Conservation (phyloP, 1,284 basidiomycete genomes). For the Heterobasidion occidentale region DNA sequence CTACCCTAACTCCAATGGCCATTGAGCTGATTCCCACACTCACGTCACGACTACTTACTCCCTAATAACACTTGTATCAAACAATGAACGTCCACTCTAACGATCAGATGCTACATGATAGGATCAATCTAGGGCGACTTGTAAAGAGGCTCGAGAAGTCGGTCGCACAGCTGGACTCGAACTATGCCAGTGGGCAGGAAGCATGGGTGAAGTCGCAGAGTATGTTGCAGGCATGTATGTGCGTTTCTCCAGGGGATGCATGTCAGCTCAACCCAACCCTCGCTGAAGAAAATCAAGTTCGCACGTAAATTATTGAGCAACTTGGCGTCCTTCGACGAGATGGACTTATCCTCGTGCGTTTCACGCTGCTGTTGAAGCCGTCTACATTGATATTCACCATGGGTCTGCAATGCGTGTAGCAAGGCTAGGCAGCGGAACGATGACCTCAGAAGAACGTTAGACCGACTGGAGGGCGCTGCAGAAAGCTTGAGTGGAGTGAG, state of each 20-base stretch:
- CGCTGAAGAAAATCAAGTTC: slow-evolving; percentile 52
- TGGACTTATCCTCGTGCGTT: slow-evolving; percentile 36
- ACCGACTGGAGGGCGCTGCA: slow-evolving; percentile 44
- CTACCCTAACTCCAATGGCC: no score
- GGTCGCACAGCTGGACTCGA: slow-evolving; percentile 41
- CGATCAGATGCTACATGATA: slow-evolving; percentile 47
- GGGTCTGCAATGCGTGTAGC: slow-evolving; percentile 18
- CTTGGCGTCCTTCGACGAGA: slow-evolving; percentile 38
- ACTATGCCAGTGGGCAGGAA: slow-evolving; percentile 21
- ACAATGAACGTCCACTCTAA: slow-evolving; percentile 21
- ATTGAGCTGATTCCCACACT: no score
- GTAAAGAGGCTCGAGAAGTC: slow-evolving; percentile 54
- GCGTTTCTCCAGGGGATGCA: neutral
- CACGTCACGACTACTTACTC: no score
- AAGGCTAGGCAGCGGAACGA: slow-evolving; percentile 31
- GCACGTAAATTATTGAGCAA: slow-evolving; percentile 51
- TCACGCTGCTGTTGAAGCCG: slow-evolving; percentile 3
- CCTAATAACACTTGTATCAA: neutral
- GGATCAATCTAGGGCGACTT: slow-evolving; percentile 59
- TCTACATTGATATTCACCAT: neutral
- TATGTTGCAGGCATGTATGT: slow-evolving; percentile 43
- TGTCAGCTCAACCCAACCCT: neutral
- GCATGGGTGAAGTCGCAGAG: slow-evolving; percentile 52
- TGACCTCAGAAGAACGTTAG: slow-evolving; percentile 39
- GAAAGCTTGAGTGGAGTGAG: slow-evolving; percentile 40